Evolutionary conservation across 2,329 filamentous ascomycete species (phyloP).

Genomic region (Fusarium chlamydosporum): DNA sequence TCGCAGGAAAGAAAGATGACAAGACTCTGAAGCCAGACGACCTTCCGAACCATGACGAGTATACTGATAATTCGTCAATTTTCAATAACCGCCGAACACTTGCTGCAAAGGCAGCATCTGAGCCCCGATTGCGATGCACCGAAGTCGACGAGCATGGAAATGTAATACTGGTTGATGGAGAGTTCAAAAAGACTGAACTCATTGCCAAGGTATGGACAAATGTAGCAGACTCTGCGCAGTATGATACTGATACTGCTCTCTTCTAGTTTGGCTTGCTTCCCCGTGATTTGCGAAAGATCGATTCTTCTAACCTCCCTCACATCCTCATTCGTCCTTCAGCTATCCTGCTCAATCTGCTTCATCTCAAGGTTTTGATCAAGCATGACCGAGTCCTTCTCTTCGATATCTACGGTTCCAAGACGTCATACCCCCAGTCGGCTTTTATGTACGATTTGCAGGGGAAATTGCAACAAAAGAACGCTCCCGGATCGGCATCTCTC

Average conservation of each 20-base stretch:
- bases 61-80: slow-evolving; percentile 68
- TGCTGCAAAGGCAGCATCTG: slow-evolving; percentile 82
- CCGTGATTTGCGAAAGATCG: slow-evolving; percentile 96
- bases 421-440: slow-evolving; percentile 93
- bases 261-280: slow-evolving; percentile 88
- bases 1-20: slow-evolving; percentile 54
- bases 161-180: slow-evolving; percentile 91
- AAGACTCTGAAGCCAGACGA: slow-evolving; percentile 69
- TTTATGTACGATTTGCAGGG: slow-evolving; percentile 99
- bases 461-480: slow-evolving; percentile 85
- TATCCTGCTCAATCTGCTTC: slow-evolving; percentile 95
- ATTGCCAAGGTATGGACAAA: slow-evolving; percentile 81
- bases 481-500: slow-evolving; percentile 70
- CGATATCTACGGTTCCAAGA: slow-evolving; percentile 93
- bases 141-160: slow-evolving; percentile 94
- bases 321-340: slow-evolving; percentile 94
- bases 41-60: slow-evolving; percentile 71
- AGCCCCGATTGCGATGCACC: slow-evolving; percentile 90
- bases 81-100: slow-evolving; percentile 79
- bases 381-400: slow-evolving; percentile 94
- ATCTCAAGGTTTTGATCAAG: slow-evolving; percentile 95
- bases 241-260: slow-evolving; percentile 19
- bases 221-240: background rate
- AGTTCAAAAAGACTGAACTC: slow-evolving; percentile 97
- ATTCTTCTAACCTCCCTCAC: slow-evolving; percentile 94